phyloP scores from a whole-genome alignment of 176 grass and related monocot species.

The Lolium rigidum region DNA sequence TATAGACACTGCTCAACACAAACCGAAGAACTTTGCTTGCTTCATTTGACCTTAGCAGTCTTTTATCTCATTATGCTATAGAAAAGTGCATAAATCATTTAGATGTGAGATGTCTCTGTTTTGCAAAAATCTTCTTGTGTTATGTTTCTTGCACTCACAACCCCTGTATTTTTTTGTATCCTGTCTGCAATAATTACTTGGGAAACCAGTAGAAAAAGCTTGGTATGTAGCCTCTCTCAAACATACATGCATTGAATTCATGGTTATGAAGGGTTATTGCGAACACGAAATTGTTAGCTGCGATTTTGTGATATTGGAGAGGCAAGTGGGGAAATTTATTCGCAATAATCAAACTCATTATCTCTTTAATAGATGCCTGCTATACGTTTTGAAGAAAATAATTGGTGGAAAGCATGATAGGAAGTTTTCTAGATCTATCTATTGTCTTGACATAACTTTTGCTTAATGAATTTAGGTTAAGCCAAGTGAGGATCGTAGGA shows the following conservation, averaged over 20 bases:
- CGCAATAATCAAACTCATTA: background rate
- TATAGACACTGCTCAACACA: background rate
- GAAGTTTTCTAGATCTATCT: background rate
- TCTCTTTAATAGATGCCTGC: background rate
- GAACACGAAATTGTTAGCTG: background rate
- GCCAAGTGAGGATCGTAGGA: background rate
- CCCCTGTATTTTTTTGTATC: background rate
- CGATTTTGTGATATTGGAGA: background rate
- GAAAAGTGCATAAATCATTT: background rate
- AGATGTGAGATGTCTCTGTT: background rate
- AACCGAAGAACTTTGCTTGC: background rate
- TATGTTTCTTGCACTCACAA: background rate
- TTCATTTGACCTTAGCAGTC: background rate
- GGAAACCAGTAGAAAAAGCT: background rate
- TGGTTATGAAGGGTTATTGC: background rate
- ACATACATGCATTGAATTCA: background rate
- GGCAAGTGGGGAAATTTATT: background rate
- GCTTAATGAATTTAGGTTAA: constrained; percentile 16
- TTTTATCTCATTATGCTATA: background rate
- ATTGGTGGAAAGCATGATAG: background rate
- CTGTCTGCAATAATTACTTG: background rate
- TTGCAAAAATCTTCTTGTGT: background rate
- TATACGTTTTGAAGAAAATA: background rate
- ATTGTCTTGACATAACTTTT: background rate
- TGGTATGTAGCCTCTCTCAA: background rate